Conservation (phyloP, 2,329 filamentous ascomycete species). For the Rugonectria rugulosa region DNA sequence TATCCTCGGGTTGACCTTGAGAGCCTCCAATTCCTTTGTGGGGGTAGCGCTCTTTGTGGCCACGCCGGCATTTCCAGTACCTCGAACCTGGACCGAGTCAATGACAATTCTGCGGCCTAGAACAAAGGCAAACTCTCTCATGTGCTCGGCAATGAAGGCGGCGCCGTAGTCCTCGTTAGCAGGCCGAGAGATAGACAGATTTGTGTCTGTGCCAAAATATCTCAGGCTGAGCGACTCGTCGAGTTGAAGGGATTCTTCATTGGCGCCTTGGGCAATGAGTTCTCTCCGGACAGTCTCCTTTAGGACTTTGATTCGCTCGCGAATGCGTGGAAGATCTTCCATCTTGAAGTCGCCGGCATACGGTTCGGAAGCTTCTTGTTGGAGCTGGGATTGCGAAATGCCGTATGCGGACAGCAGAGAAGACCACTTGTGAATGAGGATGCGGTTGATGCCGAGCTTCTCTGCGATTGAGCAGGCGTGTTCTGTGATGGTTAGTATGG, state of each 20-base stretch:
- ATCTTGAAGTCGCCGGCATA: constrained; percentile 34
- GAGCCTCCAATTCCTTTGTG: not conserved
- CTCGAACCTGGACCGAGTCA: constrained; percentile 47
- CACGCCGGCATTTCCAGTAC: constrained; percentile 9
- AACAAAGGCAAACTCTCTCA: constrained; percentile 52
- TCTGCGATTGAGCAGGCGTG: constrained; percentile 52
- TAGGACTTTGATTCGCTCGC: constrained; percentile 22
- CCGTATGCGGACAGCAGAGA: constrained; percentile 54
- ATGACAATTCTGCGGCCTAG: constrained; percentile 47
- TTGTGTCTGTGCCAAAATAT: constrained; percentile 53
- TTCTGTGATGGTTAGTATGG: constrained; percentile 41
- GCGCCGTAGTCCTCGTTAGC: constrained; percentile 45
- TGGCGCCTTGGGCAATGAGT: constrained; percentile 51
- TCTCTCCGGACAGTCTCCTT: constrained; percentile 45
- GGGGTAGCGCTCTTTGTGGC: not conserved
- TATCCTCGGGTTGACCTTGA: not conserved
- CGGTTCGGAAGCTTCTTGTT: constrained; percentile 46
- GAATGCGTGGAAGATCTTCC: constrained; percentile 2
- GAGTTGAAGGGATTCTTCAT: constrained; percentile 47
- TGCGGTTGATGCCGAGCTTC: constrained; percentile 48
- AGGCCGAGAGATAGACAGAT: constrained; percentile 53
- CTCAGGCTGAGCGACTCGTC: constrained; percentile 54
- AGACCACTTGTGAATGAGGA: constrained; percentile 53
- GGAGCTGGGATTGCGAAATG: constrained; percentile 50
- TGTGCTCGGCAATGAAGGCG: constrained; percentile 47